phyloP scores from a whole-genome alignment of 1,284 basidiomycete species.

The Kwoniella shivajii region DNA sequence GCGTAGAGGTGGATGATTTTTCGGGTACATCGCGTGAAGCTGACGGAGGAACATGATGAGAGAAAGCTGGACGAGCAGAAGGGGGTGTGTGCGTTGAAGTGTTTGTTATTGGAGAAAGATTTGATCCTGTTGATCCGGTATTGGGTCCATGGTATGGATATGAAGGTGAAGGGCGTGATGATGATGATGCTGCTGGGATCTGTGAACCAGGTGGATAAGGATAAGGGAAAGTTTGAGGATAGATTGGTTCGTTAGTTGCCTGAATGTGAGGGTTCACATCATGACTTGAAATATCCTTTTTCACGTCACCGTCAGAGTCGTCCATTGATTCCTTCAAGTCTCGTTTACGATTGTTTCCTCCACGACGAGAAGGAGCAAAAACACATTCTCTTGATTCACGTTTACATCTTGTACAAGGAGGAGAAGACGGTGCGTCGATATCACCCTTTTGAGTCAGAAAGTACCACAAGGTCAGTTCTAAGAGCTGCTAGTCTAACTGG shows the following conservation, averaged over 20 bases:
- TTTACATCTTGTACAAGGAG: conserved; percentile 55
- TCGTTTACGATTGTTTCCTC: conserved; percentile 47
- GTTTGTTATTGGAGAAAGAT: conserved; percentile 16
- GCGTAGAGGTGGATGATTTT: conserved; percentile 14
- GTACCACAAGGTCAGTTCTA: background rate
- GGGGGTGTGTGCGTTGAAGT: conserved; percentile 12
- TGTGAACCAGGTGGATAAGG: conserved; percentile 13
- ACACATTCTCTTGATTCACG: conserved; percentile 55
- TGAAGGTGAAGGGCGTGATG: background rate
- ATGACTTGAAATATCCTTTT: no score
- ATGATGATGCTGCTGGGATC: background rate
- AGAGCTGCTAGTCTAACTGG: background rate
- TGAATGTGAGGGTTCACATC: background rate
- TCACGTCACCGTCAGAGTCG: conserved; percentile 2
- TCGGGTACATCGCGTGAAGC: background rate
- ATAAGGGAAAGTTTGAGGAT: conserved; percentile 16
- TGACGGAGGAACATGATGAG: background rate
- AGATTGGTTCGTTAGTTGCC: background rate
- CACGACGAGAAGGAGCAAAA: conserved; percentile 50
- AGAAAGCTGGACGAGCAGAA: background rate
- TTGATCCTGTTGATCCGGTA: conserved; percentile 8
- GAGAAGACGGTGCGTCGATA: conserved; percentile 54
- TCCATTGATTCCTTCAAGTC: conserved; percentile 21
- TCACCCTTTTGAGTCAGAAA: conserved; percentile 42
- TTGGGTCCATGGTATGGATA: conserved; percentile 3